Base-by-base conservation (phyloP, 352 stramenopile genomes). In the Pythium aquatile region DNA sequence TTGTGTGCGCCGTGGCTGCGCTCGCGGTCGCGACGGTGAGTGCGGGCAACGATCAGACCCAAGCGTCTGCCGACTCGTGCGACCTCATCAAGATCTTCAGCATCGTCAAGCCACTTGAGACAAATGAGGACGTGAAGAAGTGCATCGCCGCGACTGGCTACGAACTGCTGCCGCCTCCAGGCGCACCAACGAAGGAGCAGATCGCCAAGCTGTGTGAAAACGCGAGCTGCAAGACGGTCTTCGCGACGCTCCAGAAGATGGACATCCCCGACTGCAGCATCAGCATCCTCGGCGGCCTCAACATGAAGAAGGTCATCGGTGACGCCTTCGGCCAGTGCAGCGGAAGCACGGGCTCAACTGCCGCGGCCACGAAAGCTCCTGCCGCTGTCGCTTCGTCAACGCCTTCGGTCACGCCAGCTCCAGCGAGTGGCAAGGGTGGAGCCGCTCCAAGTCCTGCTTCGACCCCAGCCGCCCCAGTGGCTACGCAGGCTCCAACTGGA, bases 181-280 rank as follows among this genome's bases (percentile, higher is more conserved):
- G 58, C 1, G 39, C 61, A 11, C 75, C 75, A 5, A 73, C 61
- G 0, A 74, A 74, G 17, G 70, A 69, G 9, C 66, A 78, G 61
- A n/a, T 77, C 20, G 53, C 56, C 40, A 77, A 79, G 51, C 51
- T 82, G 9, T 82, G 75, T 37, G 61, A 14, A 1, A 40, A 47
- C 28, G 55, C 24, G 3, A 68, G 59, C 48, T 82, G 69, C 54
- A 61, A 70, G 32, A 51, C 40, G 6, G 61, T 70, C 2, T 70
- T 82, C 55, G 55, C 46, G n/a, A 53, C 62, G 46, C 66, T 82
- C 20, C 57, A 78, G 61, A 68, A 72, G 53, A 61, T 76, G 51
- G 58, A 72, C 53, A 70, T 79, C 30, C 73, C 75, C 0, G 70
- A 82, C 70, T 82, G 75, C 62, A 68, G 46, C 16, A 74, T 82